Base-by-base conservation (phyloP, 768 basidiomycete species). In the Suillus discolor region DNA sequence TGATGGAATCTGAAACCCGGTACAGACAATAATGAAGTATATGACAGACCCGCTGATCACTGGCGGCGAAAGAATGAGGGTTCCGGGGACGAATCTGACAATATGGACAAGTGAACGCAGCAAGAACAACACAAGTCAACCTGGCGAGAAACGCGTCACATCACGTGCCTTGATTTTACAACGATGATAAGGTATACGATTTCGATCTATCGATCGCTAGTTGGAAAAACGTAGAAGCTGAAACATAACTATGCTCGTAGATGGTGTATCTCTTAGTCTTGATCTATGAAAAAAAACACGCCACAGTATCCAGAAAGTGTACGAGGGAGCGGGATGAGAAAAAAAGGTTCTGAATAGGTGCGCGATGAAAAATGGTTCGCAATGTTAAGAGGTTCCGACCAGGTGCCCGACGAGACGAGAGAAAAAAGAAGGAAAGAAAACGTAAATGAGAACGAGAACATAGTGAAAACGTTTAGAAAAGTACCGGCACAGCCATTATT, bases 41-140 rank as follows among this genome's bases (percentile, higher is more conserved):
- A 51, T 69, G 42, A 74, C 76, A 75, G 76, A 65, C 75, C 75
- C 38, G 76, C 74, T 76, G 76, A 54, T 47, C 60, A 63, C 11
- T 12, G 57, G 60, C 38, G 49, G 63, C 60, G 67, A 61, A 65
- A 45, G 34, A 60, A 64, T 36, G 13, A 38, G 41, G 57, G 61
- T 44, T 38, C 13, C 11, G 6, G 9, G 31, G 16, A 47, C 23
- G 38, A 53, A 28, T 23, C 25, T 41, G 38, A 38, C 1, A 38
- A 11, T 11, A 38, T 38, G 36, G 11, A 38, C 9, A 38, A 38
- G 36, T 11, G 36, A 38, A 38, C 36, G 36, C 36, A 38, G 11
- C 36, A 11, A 11, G 36, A 41, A 41, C 38, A 13, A 11, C 13
- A 41, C 39, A 16, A 41, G 39, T 41, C 39, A 41, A 41, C 39